Conservation (phyloP, 1,284 basidiomycete species). For the Microbotryomycetes sp. region DNA sequence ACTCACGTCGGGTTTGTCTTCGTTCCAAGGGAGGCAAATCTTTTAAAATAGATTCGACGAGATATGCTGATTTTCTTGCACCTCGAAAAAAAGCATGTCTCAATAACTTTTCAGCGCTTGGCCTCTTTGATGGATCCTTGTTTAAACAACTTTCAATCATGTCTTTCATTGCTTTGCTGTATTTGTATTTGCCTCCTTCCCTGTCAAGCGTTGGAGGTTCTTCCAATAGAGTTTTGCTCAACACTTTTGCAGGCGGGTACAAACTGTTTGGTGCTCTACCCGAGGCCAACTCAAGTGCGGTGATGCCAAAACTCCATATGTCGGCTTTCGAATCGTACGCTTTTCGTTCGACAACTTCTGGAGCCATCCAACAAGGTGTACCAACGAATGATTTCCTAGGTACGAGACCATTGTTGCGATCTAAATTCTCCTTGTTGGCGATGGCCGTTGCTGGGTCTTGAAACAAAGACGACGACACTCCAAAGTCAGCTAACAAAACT, state of each 20-base stretch:
- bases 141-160: constrained; percentile 70
- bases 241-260: constrained; percentile 63
- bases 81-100: constrained; percentile 70
- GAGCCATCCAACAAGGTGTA: constrained; percentile 92
- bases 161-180: constrained; percentile 73
- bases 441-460: constrained; percentile 48
- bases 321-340: constrained; percentile 79
- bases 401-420: constrained; percentile 46
- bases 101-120: constrained; percentile 69
- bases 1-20: constrained; percentile 32
- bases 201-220: constrained; percentile 60
- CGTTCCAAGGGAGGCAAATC: constrained; percentile 37
- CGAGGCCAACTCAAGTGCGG: constrained; percentile 73
- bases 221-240: constrained; percentile 55
- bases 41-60: constrained; percentile 63
- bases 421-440: constrained; percentile 5
- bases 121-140: constrained; percentile 74
- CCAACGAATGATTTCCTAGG: constrained; percentile 83
- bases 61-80: constrained; percentile 65
- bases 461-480: constrained; percentile 71
- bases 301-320: constrained; percentile 89
- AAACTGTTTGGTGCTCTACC: constrained; percentile 74
- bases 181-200: constrained; percentile 63
- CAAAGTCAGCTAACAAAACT: constrained; percentile 78
- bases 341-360: constrained; percentile 75